phyloP scores from a whole-genome alignment of 2,329 filamentous ascomycete genomes.

The Metarhizium guizhouense region DNA sequence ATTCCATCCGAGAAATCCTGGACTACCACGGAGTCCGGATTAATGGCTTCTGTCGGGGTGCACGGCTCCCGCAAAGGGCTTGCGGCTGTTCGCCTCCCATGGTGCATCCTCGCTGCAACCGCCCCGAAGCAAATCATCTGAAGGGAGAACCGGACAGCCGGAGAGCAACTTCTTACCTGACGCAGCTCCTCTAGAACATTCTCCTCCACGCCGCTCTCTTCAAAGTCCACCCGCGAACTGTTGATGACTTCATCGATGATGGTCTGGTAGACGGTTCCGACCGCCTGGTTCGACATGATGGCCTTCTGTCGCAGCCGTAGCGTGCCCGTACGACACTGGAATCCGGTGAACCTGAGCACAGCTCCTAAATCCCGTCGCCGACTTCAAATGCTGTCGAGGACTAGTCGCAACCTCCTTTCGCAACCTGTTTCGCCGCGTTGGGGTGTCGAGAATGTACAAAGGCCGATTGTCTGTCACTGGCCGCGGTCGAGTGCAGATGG shows the following conservation, averaged over 20 bases:
- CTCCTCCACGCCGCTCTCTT: conserved; percentile 89
- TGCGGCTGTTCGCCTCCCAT: background rate
- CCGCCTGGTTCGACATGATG: conserved; percentile 49
- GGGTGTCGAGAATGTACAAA: background rate
- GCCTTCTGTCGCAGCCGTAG: conserved; percentile 3
- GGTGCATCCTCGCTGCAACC: background rate
- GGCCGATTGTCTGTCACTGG: background rate
- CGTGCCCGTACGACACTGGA: conserved; percentile 4
- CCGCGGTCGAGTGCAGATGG: background rate
- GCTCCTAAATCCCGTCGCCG: background rate
- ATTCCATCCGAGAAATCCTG: background rate
- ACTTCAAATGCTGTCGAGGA: background rate
- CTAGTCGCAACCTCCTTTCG: background rate
- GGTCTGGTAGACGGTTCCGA: conserved; percentile 71
- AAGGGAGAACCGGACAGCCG: background rate
- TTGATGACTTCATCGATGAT: conserved; percentile 83
- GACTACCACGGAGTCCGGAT: background rate
- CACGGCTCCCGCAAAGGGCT: background rate
- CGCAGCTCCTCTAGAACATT: conserved; percentile 78
- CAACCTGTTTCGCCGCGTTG: background rate
- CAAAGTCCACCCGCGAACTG: conserved; percentile 87
- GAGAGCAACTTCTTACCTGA: conserved; percentile 52
- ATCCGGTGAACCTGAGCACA: conserved; percentile 2
- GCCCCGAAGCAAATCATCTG: background rate
- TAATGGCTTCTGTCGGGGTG: background rate